Percentiles rank a stretch among this genome's conserved stretches.
Conservation (phyloP, 2,329 filamentous ascomycete genomes). For the Fusarium sp. region DNA sequence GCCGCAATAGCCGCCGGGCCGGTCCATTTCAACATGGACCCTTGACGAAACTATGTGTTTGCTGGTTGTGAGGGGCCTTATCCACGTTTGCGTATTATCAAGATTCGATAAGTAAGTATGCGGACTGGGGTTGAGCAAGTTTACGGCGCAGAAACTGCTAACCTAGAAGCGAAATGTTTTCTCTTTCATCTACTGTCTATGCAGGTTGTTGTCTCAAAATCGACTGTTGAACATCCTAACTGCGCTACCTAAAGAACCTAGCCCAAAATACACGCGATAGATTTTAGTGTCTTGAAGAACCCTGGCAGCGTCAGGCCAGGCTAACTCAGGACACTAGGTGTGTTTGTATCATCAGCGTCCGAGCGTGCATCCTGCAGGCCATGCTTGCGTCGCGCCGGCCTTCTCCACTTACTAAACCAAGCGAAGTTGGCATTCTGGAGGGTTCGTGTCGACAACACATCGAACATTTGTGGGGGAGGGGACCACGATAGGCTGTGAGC, state of each 20-base stretch:
- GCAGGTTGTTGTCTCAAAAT: conserved; percentile 26
- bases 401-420: conserved; percentile 25
- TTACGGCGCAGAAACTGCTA: conserved; percentile 12
- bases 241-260: conserved; percentile 28
- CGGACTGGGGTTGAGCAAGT: not conserved
- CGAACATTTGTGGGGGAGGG: conserved; percentile 31
- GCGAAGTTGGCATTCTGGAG: conserved; percentile 26
- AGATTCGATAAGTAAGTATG: not conserved
- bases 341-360: conserved; percentile 28
- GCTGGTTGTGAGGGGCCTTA: not conserved
- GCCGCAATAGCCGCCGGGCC: conserved; percentile 44
- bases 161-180: conserved; percentile 10
- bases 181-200: not conserved
- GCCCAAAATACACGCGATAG: conserved; percentile 24
- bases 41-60: conserved; percentile 16
- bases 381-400: conserved; percentile 36
- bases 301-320: conserved; percentile 8
- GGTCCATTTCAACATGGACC: conserved; percentile 32
- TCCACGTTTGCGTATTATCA: not conserved
- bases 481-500: conserved; percentile 8
- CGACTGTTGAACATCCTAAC: conserved; percentile 13
- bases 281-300: conserved; percentile 15
- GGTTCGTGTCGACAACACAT: conserved; percentile 34
- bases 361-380: conserved; percentile 40
- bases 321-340: not conserved